Evolutionary conservation across 495 filamentous ascomycete species (phyloP).

Genomic region (Tuber melanosporum): DNA sequence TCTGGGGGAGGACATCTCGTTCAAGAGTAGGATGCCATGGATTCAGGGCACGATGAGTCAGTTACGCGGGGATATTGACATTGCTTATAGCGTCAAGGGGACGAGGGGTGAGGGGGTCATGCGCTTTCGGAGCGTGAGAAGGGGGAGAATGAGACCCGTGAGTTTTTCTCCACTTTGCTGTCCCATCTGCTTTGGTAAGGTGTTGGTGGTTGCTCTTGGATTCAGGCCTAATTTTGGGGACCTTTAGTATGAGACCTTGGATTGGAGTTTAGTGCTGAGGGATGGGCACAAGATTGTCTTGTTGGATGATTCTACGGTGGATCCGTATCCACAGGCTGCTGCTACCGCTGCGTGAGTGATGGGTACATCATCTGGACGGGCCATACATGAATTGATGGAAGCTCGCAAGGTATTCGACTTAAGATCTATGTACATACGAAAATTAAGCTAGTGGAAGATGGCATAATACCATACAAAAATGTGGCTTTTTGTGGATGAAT

Average conservation of each 20-base stretch:
- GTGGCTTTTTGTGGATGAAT: neutral
- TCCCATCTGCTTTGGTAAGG: neutral
- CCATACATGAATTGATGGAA: neutral
- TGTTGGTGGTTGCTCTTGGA: neutral
- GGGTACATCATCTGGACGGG: neutral
- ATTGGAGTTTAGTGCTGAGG: conserved; percentile 28
- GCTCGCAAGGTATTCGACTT: neutral
- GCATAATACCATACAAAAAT: conserved; percentile 9
- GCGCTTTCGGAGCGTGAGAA: conserved; percentile 71
- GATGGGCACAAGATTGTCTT: conserved; percentile 29
- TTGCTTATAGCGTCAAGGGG: conserved; percentile 80
- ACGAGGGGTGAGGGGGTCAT: conserved; percentile 65
- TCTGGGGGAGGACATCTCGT: conserved; percentile 90
- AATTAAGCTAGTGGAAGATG: neutral
- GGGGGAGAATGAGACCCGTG: conserved; percentile 63
- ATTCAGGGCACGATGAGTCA: conserved; percentile 91
- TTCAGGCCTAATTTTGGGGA: neutral
- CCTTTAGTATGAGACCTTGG: conserved; percentile 34
- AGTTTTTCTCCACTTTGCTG: conserved; percentile 47
- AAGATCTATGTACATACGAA: conserved; percentile 28
- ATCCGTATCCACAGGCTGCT: conserved; percentile 25
- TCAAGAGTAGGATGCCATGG: conserved; percentile 80
- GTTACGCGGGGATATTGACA: conserved; percentile 83
- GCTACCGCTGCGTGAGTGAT: neutral
- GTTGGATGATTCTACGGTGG: conserved; percentile 25